phyloP scores from a whole-genome alignment of 306 rosid genomes.

The Datisca glomerata region DNA sequence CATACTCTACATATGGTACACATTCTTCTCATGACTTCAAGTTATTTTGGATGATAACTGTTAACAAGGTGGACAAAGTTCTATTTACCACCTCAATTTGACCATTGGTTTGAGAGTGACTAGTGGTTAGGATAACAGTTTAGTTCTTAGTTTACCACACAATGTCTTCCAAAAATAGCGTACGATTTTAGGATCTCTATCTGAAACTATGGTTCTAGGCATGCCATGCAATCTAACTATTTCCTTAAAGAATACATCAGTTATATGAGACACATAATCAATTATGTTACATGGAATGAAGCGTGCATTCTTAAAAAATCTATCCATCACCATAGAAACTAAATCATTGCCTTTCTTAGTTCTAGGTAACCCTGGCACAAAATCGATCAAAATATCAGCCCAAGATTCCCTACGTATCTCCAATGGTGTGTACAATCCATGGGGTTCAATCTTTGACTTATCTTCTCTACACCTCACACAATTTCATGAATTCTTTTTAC shows the following conservation, averaged over 20 bases:
- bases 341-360: neutral
- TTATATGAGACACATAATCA: neutral
- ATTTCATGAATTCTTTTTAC: too few species aligned
- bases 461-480: too few species aligned
- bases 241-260: neutral
- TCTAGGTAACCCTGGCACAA: neutral
- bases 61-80: too few species aligned
- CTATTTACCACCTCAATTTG: too few species aligned
- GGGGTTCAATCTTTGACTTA: too few species aligned
- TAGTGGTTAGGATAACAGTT: too few species aligned
- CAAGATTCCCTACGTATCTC: accelerated
- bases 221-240: neutral
- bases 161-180: neutral
- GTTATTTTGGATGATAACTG: too few species aligned
- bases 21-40: too few species aligned
- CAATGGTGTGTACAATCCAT: neutral
- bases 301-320: neutral
- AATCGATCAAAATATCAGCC: neutral
- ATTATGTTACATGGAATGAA: neutral
- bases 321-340: neutral
- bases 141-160: neutral
- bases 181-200: neutral
- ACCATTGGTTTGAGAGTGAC: too few species aligned
- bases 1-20: too few species aligned
- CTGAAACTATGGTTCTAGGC: neutral